phyloP scores from a whole-genome alignment of 768 basidiomycete genomes.

The Kondoa malvinella region DNA sequence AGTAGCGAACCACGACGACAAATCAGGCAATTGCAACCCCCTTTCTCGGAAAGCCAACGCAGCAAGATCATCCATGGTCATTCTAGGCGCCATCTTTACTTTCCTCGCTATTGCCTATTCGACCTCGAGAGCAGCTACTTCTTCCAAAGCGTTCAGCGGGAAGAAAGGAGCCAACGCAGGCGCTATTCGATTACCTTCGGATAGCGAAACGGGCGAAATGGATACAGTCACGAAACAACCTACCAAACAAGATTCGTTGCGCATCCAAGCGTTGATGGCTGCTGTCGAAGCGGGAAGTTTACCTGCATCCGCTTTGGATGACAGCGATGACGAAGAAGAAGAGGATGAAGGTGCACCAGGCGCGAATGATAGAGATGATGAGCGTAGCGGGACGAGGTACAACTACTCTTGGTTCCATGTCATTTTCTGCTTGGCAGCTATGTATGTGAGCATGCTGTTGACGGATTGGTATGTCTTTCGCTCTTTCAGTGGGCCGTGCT shows the following conservation, averaged over 20 bases:
- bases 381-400: constrained; percentile 81
- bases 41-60: constrained; percentile 46
- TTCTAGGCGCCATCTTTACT: constrained; percentile 84
- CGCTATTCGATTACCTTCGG: constrained; percentile 47
- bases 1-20: constrained; percentile 68
- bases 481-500: not conserved
- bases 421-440: constrained; percentile 84
- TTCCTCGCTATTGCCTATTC: constrained; percentile 98
- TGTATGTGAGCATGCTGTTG: constrained; percentile 94
- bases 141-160: constrained; percentile 75
- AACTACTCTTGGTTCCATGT: constrained; percentile 99
- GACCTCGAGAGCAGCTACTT: constrained; percentile 86
- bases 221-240: constrained; percentile 42
- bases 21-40: constrained; percentile 61
- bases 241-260: constrained; percentile 52
- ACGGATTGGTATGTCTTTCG: constrained; percentile 56
- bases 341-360: constrained; percentile 40
- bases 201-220: constrained; percentile 37
- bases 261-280: constrained; percentile 83
- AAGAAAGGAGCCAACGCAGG: constrained; percentile 34
- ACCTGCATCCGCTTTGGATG: constrained; percentile 70
- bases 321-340: constrained; percentile 45
- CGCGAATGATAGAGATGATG: constrained; percentile 72
- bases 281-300: constrained; percentile 94
- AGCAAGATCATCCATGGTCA: constrained; percentile 66